These are phyloP conservation scores for Lasiosphaeris hirsuta DNA, from an alignment of 495 filamentous ascomycete genomes.

Conservation along the genomic window DNA sequence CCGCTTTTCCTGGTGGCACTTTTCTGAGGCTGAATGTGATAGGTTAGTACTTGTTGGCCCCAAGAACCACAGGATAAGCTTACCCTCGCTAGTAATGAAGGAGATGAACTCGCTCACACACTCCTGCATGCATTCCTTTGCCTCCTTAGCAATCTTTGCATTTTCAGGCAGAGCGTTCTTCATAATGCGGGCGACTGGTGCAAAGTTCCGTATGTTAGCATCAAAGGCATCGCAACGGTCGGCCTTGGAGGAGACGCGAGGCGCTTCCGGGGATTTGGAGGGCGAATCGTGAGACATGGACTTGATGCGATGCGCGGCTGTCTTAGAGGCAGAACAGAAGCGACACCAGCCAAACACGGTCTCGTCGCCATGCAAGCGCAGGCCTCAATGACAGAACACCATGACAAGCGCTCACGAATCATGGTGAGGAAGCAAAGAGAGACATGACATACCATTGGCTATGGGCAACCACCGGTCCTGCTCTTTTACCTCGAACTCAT, in stretches of 20 bases:
- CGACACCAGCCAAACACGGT: conserved; percentile 42
- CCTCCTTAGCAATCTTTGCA: conserved; percentile 98
- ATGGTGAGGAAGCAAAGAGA: conserved; percentile 44
- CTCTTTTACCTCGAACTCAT: conserved; percentile 99
- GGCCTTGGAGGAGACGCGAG: conserved; percentile 40
- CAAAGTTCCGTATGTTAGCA: conserved; percentile 88
- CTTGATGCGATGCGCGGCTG: conserved; percentile 35
- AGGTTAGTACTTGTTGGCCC: conserved; percentile 26
- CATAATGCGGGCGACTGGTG: conserved; percentile 98
- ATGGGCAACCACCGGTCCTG: conserved; percentile 99
- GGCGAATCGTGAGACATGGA: conserved; percentile 55
- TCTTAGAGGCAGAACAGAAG: conserved; percentile 42
- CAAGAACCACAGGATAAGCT: conserved; percentile 27
- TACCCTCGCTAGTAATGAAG: conserved; percentile 98
- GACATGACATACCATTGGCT: conserved; percentile 81
- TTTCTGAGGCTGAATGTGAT: conserved; percentile 76
- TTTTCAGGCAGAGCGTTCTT: conserved; percentile 95
- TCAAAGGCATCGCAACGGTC: conserved; percentile 55
- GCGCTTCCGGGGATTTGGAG: conserved; percentile 44
- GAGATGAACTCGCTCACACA: conserved; percentile 99
- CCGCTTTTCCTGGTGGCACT: conserved; percentile 98
- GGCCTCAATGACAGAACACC: conserved; percentile 30
- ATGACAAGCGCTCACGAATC: conserved; percentile 38
- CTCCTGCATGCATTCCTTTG: conserved; percentile 99
- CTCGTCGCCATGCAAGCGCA: conserved; percentile 35